Evolutionary conservation across 1,139 yeast species (phyloP).

Genomic region (Ogataea hybrid): DNA sequence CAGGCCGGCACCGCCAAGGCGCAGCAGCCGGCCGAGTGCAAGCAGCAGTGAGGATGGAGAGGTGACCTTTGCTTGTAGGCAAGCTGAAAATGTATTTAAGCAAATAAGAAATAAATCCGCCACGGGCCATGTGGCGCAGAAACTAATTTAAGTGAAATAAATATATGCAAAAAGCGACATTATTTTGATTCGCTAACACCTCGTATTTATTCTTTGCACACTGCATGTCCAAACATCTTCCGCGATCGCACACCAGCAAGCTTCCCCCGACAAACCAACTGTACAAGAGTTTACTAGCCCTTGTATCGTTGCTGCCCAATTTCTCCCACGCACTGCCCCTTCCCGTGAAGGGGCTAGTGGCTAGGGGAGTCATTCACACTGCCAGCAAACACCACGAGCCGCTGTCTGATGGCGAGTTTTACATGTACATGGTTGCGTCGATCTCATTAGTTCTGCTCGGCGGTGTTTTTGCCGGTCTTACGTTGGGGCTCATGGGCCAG

Average conservation of each 20-base stretch:
- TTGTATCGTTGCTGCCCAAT: constrained; percentile 22
- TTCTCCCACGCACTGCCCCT: constrained; percentile 23
- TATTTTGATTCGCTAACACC: neutral
- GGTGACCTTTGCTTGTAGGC: neutral
- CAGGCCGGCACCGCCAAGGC: constrained; percentile 39
- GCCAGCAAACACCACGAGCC: constrained; percentile 16
- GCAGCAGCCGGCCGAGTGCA: constrained; percentile 79
- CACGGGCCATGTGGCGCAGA: constrained; percentile 2
- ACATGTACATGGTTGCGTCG: constrained; percentile 57
- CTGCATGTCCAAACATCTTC: constrained; percentile 15
- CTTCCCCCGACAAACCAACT: constrained; percentile 3
- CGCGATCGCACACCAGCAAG: constrained; percentile 9
- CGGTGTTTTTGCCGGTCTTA: constrained; percentile 94
- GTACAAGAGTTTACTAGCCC: constrained; percentile 16
- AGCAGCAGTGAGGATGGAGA: constrained; percentile 44
- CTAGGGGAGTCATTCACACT: constrained; percentile 10
- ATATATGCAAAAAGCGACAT: neutral
- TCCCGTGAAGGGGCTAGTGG: constrained; percentile 4
- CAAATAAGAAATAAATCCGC: constrained; percentile 12
- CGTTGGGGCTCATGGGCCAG: constrained; percentile 96
- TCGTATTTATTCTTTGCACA: neutral
- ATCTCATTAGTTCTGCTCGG: constrained; percentile 76
- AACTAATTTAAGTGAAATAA: neutral
- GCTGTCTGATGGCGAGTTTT: constrained; percentile 40
- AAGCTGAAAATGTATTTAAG: constrained; percentile 2